Evolutionary conservation across 1,284 basidiomycete species (phyloP), one percentile per base, ranked within the genome.

Genomic region (Malassezia globosa): DNA sequence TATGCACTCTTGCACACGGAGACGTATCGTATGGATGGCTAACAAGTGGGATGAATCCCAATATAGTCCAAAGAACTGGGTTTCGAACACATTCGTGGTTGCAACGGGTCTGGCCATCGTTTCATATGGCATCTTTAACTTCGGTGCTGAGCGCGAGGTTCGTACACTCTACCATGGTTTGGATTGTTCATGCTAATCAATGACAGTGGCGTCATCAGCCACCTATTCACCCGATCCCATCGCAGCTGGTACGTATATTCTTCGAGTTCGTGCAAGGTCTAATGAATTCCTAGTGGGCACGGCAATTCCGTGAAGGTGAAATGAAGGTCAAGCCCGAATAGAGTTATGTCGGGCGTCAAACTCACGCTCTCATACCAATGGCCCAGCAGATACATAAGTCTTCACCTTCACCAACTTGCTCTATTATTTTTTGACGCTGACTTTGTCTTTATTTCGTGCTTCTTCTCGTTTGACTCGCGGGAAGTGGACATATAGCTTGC

Each of bases 1-100:
- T 24, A 7, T 22, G 7, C 10, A 5, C 38, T 6, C 43, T 10
- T 36, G 5, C 43, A 11, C 38, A n/a, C 37, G 27, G 5, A 5
- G 21, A 19, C 26, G 11, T 44, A 16, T 18, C 21, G n/a, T 6
- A 13, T n/a, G n/a, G n/a, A n/a, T n/a, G n/a, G n/a, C n/a, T n/a
- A n/a, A n/a, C n/a, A n/a, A n/a, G n/a, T n/a, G n/a, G n/a, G n/a
- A n/a, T n/a, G 4, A 7, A 31, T n/a, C n/a, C n/a, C n/a, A n/a
- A n/a, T n/a, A n/a, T 49, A 67, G 76, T 23, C 78, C 78, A 21
- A 59, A 66, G 11, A 78, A 78, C 71, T 79, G 78, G 78, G 70
- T 64, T 34, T 54, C 72, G 36, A 78, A 77, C 69, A 79, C 78
- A 5, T 72, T 69, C 2, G 61, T 78, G 51, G 72, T 72, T 42